Evolutionary conservation across 768 basidiomycete genomes (phyloP).

Genomic region (Pilatotrama ljubarskyi): DNA sequence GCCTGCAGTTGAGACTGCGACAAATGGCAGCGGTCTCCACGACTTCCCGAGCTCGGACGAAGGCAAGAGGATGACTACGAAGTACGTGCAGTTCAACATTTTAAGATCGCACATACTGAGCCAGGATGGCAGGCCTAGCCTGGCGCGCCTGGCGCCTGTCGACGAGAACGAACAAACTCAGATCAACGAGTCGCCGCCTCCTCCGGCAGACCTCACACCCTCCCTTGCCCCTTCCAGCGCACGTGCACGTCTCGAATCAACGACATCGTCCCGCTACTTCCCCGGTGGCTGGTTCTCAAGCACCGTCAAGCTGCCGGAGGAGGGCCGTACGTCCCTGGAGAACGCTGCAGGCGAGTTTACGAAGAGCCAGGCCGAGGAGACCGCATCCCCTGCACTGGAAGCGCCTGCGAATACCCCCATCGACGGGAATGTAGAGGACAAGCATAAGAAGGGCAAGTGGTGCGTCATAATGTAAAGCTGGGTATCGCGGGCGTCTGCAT

Average conservation of each 20-base stretch:
- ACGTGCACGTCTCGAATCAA: conserved; percentile 49
- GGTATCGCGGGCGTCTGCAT: conserved; percentile 4
- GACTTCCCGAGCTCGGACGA: conserved; percentile 21
- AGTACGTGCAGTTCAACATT: not conserved
- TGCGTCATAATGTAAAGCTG: conserved; percentile 32
- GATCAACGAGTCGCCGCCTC: conserved; percentile 18
- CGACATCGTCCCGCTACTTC: conserved; percentile 57
- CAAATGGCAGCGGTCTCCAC: conserved; percentile 12
- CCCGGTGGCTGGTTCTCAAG: conserved; percentile 52
- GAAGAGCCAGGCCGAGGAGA: conserved; percentile 11
- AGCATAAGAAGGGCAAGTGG: conserved; percentile 28
- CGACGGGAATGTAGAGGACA: conserved; percentile 21
- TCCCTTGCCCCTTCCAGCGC: conserved; percentile 17
- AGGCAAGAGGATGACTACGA: conserved; percentile 6
- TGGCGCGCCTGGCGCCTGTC: conserved; percentile 26
- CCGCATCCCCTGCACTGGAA: conserved; percentile 19
- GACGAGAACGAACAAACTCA: conserved; percentile 25
- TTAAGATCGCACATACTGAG: not conserved
- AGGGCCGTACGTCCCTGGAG: conserved; percentile 50
- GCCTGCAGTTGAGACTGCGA: not conserved
- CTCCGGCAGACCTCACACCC: conserved; percentile 14
- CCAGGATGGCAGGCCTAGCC: conserved; percentile 23
- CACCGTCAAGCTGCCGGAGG: conserved; percentile 39
- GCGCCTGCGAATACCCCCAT: conserved; percentile 24
- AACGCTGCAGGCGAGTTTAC: conserved; percentile 51